Percentiles rank a stretch among this genome's conserved stretches.
These are phyloP conservation scores for Tricholoma flavovirens DNA, from an alignment of 768 basidiomycete genomes.

Conservation along the genomic window DNA sequence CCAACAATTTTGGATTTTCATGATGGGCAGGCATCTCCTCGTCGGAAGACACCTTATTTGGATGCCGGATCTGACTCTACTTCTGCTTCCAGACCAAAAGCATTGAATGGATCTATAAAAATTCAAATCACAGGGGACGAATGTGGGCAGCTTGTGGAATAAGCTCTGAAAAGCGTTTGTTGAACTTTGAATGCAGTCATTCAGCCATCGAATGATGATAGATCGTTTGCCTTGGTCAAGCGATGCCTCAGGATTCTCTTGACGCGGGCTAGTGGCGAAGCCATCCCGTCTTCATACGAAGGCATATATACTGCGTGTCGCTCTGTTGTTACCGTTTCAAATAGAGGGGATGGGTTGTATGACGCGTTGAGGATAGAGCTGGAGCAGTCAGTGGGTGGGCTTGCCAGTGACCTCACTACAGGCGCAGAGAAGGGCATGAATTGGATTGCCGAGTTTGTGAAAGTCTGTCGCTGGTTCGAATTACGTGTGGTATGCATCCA, in stretches of 20 bases:
- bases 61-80: slow-evolving; percentile 62
- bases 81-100: slow-evolving; percentile 52
- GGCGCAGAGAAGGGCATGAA: slow-evolving; percentile 29
- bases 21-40: slow-evolving; percentile 51
- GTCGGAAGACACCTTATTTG: slow-evolving; percentile 63
- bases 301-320: slow-evolving; percentile 53
- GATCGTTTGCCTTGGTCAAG: slow-evolving; percentile 26
- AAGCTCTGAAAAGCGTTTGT: not conserved
- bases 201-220: slow-evolving; percentile 17
- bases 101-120: slow-evolving; percentile 32
- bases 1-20: slow-evolving; percentile 25
- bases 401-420: slow-evolving; percentile 34
- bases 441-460: slow-evolving; percentile 58
- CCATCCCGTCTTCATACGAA: slow-evolving; percentile 48
- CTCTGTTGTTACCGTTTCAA: slow-evolving; percentile 44
- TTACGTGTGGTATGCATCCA: slow-evolving; percentile 48
- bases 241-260: slow-evolving; percentile 37
- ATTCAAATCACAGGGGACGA: slow-evolving; percentile 46
- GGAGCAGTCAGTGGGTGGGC: slow-evolving; percentile 42
- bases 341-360: slow-evolving; percentile 55
- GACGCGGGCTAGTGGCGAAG: slow-evolving; percentile 26
- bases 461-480: slow-evolving; percentile 59
- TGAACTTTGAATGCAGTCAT: slow-evolving; percentile 10
- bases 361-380: slow-evolving; percentile 53
- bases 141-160: slow-evolving; percentile 20